Evolutionary conservation across 2,329 filamentous ascomycete genomes (phyloP).

Genomic region (Allantophomopsis cytisporea): DNA sequence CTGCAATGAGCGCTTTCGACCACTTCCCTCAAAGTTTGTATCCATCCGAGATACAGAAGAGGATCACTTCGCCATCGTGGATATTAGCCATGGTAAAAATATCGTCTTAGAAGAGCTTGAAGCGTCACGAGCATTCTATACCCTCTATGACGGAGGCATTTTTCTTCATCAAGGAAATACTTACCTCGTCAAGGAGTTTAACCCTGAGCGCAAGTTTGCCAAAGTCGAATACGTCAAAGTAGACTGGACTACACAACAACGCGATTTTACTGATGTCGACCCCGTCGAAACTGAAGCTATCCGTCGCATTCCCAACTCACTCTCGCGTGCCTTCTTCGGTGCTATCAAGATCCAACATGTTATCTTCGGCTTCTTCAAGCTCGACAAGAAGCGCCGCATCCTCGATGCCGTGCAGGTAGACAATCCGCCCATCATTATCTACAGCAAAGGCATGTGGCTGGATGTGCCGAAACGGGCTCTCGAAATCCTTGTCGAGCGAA

Average conservation of each 20-base stretch:
- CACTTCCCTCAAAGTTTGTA: constrained; percentile 69
- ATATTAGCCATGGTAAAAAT: constrained; percentile 73
- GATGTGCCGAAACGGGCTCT: constrained; percentile 73
- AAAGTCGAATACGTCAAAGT: constrained; percentile 82
- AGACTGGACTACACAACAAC: constrained; percentile 87
- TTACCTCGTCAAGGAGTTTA: constrained; percentile 84
- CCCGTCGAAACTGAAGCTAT: constrained; percentile 86
- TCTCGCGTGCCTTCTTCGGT: constrained; percentile 70
- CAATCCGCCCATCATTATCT: constrained; percentile 77
- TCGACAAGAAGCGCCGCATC: constrained; percentile 75
- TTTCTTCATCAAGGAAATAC: constrained; percentile 93
- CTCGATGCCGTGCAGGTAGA: constrained; percentile 88
- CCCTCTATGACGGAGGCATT: constrained; percentile 91
- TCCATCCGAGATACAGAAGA: constrained; percentile 82
- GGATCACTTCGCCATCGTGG: constrained; percentile 86
- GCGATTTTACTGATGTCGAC: constrained; percentile 90
- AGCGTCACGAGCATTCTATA: constrained; percentile 87
- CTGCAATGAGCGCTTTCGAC: constrained; percentile 77
- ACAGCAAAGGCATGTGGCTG: constrained; percentile 88
- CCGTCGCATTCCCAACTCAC: constrained; percentile 48
- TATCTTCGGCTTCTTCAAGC: constrained; percentile 94
- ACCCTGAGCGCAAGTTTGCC: constrained; percentile 66
- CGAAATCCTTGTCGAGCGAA: constrained; percentile 58
- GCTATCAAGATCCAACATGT: constrained; percentile 74
- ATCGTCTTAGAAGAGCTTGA: constrained; percentile 90